Evolutionary conservation across 2,329 filamentous ascomycete species (phyloP).

Genomic region (Diaporthe capsici): DNA sequence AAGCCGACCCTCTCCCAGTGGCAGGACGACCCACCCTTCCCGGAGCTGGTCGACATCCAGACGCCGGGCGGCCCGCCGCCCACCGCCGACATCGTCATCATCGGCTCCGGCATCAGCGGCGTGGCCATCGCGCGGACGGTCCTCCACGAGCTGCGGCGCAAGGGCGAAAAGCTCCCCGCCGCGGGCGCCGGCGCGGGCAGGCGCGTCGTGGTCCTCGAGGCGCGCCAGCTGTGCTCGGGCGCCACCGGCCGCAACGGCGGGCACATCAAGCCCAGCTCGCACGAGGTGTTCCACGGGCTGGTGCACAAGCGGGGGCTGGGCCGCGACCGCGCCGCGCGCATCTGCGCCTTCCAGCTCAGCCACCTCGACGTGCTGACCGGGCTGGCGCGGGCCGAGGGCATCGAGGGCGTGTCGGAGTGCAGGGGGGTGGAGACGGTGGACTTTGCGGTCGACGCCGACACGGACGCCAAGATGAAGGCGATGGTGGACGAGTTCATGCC

Average conservation of each 20-base stretch:
- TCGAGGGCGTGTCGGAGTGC: constrained; percentile 54
- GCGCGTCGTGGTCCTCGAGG: constrained; percentile 64
- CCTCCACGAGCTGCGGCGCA: constrained; percentile 41
- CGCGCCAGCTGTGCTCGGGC: constrained; percentile 63
- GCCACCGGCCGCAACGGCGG: constrained; percentile 69
- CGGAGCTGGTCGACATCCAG: constrained; percentile 54
- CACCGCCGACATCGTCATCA: constrained; percentile 39
- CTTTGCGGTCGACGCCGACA: constrained; percentile 55
- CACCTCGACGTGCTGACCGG: constrained; percentile 57
- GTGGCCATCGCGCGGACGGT: constrained; percentile 54
- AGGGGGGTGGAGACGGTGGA: constrained; percentile 63
- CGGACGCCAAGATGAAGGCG: constrained; percentile 49
- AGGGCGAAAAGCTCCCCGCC: neutral
- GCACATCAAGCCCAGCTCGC: constrained; percentile 62
- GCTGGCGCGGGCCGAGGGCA: constrained; percentile 54
- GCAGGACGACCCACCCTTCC: constrained; percentile 59
- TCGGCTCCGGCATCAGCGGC: constrained; percentile 66
- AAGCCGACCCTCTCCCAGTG: constrained; percentile 62
- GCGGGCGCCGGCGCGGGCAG: constrained; percentile 42
- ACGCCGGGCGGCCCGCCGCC: constrained; percentile 43
- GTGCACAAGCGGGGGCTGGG: constrained; percentile 48
- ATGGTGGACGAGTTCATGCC: constrained; percentile 56
- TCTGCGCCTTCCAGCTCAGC: constrained; percentile 60
- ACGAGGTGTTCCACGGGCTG: constrained; percentile 57
- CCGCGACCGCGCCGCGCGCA: constrained; percentile 53